phyloP scores from a whole-genome alignment of 2,329 filamentous ascomycete genomes.

The Exophiala xenobiotica region DNA sequence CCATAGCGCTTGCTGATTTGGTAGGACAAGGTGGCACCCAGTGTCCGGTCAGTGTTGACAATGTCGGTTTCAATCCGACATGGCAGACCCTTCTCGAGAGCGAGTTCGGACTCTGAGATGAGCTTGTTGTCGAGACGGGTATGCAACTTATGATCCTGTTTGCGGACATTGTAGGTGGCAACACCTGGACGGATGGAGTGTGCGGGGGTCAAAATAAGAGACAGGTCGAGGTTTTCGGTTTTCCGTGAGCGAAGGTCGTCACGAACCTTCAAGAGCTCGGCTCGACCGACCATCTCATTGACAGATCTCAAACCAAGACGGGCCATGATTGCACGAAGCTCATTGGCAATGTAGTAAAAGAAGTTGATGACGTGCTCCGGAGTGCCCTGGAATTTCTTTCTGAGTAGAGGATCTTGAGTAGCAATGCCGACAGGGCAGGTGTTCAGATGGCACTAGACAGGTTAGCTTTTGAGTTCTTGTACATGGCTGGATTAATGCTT shows the following conservation, averaged over 20 bases:
- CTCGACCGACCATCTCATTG: conserved; percentile 96
- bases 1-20: conserved; percentile 92
- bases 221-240: conserved; percentile 89
- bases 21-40: conserved; percentile 92
- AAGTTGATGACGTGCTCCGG: conserved; percentile 98
- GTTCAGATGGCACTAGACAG: conserved; percentile 49
- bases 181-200: conserved; percentile 92
- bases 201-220: conserved; percentile 89
- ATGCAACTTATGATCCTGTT: conserved; percentile 93
- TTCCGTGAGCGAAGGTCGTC: conserved; percentile 86
- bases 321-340: conserved; percentile 95
- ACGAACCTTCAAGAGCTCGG: conserved; percentile 79
- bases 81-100: conserved; percentile 88
- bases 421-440: conserved; percentile 92
- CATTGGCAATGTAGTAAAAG: conserved; percentile 96
- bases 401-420: conserved; percentile 89
- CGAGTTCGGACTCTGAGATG: conserved; percentile 90
- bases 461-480: not conserved
- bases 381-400: conserved; percentile 89
- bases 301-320: conserved; percentile 91
- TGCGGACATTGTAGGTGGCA: conserved; percentile 95
- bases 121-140: conserved; percentile 95
- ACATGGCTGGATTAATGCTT: not conserved
- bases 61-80: conserved; percentile 94
- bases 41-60: conserved; percentile 91